Evolutionary conservation across 1,139 yeast genomes (phyloP).

Genomic region (Kodamaea plutei): DNA sequence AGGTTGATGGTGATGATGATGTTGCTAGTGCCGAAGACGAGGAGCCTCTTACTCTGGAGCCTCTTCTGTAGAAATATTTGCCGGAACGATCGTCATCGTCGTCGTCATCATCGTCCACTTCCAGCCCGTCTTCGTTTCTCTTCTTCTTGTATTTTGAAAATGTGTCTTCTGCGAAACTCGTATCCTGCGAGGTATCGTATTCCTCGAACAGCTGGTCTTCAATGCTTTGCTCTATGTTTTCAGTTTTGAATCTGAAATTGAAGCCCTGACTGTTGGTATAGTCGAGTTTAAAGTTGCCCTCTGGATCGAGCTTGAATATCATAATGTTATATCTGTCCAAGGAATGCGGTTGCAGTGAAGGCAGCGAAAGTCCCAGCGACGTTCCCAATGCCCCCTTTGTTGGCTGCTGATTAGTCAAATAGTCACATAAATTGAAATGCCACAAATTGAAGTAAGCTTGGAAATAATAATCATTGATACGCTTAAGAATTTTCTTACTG

Average conservation of each 20-base stretch:
- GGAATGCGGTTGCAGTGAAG: background rate
- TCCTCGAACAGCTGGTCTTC: conserved; percentile 6
- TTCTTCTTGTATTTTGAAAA: too few species aligned
- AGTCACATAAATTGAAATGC: conserved; percentile 74
- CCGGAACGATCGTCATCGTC: conserved; percentile 8
- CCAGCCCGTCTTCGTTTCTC: too few species aligned
- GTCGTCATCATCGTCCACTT: conserved; percentile 10
- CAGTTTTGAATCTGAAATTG: conserved; percentile 26
- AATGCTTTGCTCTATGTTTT: too few species aligned
- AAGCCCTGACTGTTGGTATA: conserved; percentile 33
- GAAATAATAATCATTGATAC: conserved; percentile 53
- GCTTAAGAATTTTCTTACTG: conserved; percentile 25
- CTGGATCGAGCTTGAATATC: conserved; percentile 22
- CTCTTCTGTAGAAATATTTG: conserved; percentile 10
- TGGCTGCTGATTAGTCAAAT: conserved; percentile 10
- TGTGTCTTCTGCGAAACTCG: conserved; percentile 2
- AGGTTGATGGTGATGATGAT: too few species aligned
- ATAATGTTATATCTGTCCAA: conserved; percentile 22
- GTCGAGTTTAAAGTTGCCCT: conserved; percentile 27
- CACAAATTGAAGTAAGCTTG: conserved; percentile 68
- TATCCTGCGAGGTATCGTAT: conserved; percentile 10
- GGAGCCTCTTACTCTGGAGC: conserved; percentile 8
- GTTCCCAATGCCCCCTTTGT: too few species aligned
- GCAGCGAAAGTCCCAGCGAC: conserved; percentile 1
- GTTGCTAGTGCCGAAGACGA: too few species aligned